Evolutionary conservation across 768 basidiomycete species (phyloP), one percentile per base, ranked within the genome.

Genomic region (Lyophyllum semitale): DNA sequence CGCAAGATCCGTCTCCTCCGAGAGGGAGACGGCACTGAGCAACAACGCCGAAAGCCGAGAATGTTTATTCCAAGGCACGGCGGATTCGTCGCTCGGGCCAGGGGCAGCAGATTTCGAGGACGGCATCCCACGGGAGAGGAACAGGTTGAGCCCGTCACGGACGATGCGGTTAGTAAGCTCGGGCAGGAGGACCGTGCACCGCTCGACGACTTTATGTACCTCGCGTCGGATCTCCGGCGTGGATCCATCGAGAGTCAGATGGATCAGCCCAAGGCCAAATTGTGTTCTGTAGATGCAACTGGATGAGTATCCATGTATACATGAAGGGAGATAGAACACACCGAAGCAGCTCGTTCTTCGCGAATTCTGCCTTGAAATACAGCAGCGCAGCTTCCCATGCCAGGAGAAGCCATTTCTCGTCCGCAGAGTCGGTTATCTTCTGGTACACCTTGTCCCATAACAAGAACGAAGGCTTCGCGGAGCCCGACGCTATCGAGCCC

Each of bases 361-460:
- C 32, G 1, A 91, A 65, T 6, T 89, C 84, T 1, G 62, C 55
- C 40, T 74, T 74, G 62, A 83, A 82, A 65, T 68, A 78, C 4
- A 69, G 60, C 8, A 85, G 53, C 2, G 79, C 71, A 3, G 78
- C 81, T 51, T 87, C 77, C 8, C 78, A 66, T 0, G 89, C 88
- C 29, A 87, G 80, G 13, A 93, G 71, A 1, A 97, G 70, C 95
- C 95, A 97, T 12, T 60, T 63, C 52, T 92, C 85, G 15, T 93
- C 93, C 2, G 79, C 78, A 0, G 76, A 61, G 6, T 83, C 79
- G 7, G 75, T 72, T 15, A 88, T 59, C 66, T 91, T 93, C 55
- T 87, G 83, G 63, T 93, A 94, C 0, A 92, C 85, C 67, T 91
- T 94, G 50, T 96, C 94, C 84, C 84, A 93, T 13, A 95, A 62